Conservation (phyloP, 2,329 filamentous ascomycete genomes). For the Emergomyces pasteurianus region DNA sequence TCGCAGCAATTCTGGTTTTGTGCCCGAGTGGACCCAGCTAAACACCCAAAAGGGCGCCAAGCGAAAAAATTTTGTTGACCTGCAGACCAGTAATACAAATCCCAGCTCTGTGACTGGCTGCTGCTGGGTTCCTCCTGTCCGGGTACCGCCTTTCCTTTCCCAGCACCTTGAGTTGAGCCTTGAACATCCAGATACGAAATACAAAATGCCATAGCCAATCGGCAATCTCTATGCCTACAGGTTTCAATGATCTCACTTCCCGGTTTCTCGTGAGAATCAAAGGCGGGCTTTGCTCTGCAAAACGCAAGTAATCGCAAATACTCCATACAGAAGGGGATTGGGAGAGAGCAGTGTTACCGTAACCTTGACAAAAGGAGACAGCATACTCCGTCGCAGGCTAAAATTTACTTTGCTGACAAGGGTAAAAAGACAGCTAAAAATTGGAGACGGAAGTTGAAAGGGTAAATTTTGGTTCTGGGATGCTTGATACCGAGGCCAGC, state of each 20-base stretch:
- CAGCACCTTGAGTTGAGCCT: too few species aligned
- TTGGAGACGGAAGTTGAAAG: not conserved
- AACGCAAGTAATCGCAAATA: too few species aligned
- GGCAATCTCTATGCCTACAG: not conserved
- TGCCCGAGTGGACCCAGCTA: not conserved
- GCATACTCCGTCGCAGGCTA: too few species aligned
- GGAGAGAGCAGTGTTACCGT: not conserved
- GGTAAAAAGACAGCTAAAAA: not conserved
- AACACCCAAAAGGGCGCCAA: not conserved
- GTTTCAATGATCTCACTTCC: not conserved
- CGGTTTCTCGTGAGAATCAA: not conserved
- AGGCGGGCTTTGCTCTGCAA: not conserved
- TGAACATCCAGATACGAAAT: not conserved
- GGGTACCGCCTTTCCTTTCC: not conserved
- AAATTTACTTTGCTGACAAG: too few species aligned
- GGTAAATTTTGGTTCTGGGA: not conserved
- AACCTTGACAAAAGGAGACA: not conserved
- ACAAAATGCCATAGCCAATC: not conserved
- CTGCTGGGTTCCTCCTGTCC: slow-evolving; percentile 1
- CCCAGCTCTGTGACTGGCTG: slow-evolving; percentile 6
- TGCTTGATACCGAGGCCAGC: not conserved
- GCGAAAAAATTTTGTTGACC: slow-evolving; percentile 10
- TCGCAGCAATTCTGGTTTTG: not conserved
- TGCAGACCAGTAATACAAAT: slow-evolving; percentile 12
- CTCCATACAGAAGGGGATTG: not conserved